These are phyloP conservation scores for Pyrus hybrid DNA, from an alignment of 331 rosid species.

Conservation along the genomic window DNA sequence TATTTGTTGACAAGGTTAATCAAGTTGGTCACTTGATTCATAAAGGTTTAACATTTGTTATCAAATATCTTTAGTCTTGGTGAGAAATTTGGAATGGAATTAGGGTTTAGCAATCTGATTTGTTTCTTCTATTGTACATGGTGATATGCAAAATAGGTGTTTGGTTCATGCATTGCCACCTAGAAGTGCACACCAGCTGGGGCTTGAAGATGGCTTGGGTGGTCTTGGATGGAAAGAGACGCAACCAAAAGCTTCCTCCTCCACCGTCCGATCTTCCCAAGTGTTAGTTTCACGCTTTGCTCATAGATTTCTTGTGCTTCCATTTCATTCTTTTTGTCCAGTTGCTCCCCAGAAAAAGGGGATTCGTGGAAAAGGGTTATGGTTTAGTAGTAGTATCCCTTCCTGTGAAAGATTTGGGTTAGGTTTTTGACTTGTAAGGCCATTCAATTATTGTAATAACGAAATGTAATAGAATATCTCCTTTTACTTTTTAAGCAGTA, in stretches of 20 bases:
- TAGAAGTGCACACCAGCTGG: constrained; percentile 87
- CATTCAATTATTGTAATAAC: not conserved
- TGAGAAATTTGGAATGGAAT: not conserved
- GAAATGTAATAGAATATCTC: not conserved
- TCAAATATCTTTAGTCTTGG: not conserved
- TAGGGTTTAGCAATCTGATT: not conserved
- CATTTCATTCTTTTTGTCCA: not conserved
- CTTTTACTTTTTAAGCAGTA: not conserved
- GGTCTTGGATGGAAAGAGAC: constrained; percentile 57
- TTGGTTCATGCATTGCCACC: constrained; percentile 86
- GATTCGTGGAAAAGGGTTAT: not conserved
- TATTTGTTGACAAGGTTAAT: not conserved
- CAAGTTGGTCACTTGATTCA: not conserved
- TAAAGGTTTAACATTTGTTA: not conserved
- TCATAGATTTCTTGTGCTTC: not conserved
- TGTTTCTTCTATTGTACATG: not conserved
- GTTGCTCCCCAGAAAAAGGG: not conserved
- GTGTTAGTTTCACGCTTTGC: constrained; percentile 28
- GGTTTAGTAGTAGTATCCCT: not conserved
- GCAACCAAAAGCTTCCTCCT: constrained; percentile 66
- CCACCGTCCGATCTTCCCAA: constrained; percentile 87
- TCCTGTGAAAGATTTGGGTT: not conserved
- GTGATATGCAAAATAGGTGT: constrained; percentile 33
- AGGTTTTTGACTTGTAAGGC: not conserved
- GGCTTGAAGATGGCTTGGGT: constrained; percentile 88